Conservation (phyloP, 2,329 filamentous ascomycete species). For the Penicillium sp. region DNA sequence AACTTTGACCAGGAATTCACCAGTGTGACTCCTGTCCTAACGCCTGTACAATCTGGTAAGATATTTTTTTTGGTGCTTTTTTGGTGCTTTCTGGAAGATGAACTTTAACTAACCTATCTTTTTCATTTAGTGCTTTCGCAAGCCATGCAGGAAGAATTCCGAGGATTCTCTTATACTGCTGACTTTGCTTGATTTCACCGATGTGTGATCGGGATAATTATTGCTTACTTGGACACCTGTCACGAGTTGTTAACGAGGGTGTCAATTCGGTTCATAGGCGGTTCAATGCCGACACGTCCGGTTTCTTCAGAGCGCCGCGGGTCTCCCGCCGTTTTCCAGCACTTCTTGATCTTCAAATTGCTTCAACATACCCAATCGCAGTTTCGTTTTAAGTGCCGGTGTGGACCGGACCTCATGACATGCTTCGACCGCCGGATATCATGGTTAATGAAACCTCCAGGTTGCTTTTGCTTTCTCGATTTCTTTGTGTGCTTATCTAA, state of each 20-base stretch:
- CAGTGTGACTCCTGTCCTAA: conserved; percentile 92
- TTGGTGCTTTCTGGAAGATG: not conserved
- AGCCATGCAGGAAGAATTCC: conserved; percentile 99
- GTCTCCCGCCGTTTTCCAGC: conserved; percentile 14
- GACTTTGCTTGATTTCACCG: conserved; percentile 60
- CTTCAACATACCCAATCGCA: conserved; percentile 21
- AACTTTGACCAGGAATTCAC: conserved; percentile 99
- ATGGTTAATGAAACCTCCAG: conserved; percentile 16
- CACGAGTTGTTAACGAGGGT: conserved; percentile 2
- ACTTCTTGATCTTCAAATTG: conserved; percentile 17
- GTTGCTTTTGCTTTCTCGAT: conserved; percentile 12
- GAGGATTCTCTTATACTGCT: conserved; percentile 93
- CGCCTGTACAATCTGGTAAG: conserved; percentile 92
- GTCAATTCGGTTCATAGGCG: conserved; percentile 5
- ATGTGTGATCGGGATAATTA: conserved; percentile 8
- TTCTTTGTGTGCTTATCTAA: conserved; percentile 17
- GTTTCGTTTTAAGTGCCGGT: conserved; percentile 15
- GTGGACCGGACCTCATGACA: conserved; percentile 15
- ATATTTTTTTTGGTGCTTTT: not conserved
- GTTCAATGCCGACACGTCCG: conserved; percentile 10
- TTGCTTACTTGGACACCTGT: conserved; percentile 11
- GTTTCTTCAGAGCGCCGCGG: conserved; percentile 9
- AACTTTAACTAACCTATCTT: conserved; percentile 10
- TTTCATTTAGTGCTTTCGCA: conserved; percentile 69
- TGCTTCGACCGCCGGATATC: conserved; percentile 16